A percentile compares a stretch with the other conserved stretches of the same genome.
phyloP scores from a whole-genome alignment of 1,139 yeast species.

The Yamadazyma trypodendri region DNA sequence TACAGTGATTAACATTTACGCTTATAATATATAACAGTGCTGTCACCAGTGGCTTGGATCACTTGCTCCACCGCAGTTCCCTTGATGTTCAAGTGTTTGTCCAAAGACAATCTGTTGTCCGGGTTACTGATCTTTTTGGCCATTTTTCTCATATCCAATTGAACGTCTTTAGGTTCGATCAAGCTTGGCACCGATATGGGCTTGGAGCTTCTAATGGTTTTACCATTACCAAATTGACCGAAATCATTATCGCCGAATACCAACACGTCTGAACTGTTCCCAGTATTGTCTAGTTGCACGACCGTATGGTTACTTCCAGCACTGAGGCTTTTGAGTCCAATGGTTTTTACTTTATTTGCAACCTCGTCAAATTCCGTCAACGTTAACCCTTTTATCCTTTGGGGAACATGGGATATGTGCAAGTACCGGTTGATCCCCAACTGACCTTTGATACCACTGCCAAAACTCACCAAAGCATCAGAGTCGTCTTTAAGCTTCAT shows the following conservation, averaged over 20 bases:
- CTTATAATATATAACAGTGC: slow-evolving; percentile 64
- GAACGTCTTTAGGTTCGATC: slow-evolving; percentile 51
- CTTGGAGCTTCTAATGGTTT: slow-evolving; percentile 53
- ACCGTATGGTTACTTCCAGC: slow-evolving; percentile 68
- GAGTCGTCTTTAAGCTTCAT: slow-evolving; percentile 24
- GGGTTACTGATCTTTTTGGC: slow-evolving; percentile 31
- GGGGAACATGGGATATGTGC: slow-evolving; percentile 73
- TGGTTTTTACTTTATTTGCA: slow-evolving; percentile 28
- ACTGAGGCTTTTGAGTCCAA: slow-evolving; percentile 52
- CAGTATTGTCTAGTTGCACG: slow-evolving; percentile 53
- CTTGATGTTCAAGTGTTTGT: slow-evolving; percentile 23
- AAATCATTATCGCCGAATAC: slow-evolving; percentile 81
- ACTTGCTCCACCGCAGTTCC: slow-evolving; percentile 47
- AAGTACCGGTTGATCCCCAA: slow-evolving; percentile 74
- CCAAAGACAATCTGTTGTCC: slow-evolving; percentile 48
- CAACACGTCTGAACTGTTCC: slow-evolving; percentile 53
- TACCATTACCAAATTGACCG: slow-evolving; percentile 88
- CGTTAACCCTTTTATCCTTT: slow-evolving; percentile 53
- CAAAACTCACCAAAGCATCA: slow-evolving; percentile 59
- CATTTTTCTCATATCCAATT: slow-evolving; percentile 19
- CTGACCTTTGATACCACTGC: slow-evolving; percentile 87
- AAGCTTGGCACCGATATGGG: slow-evolving; percentile 58
- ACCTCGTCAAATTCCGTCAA: slow-evolving; percentile 44
- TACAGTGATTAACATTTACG: slow-evolving; percentile 7
- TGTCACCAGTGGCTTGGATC: slow-evolving; percentile 59